Base-by-base conservation (phyloP, 2,329 filamentous ascomycete species). In the Pestalotiopsis sp. region DNA sequence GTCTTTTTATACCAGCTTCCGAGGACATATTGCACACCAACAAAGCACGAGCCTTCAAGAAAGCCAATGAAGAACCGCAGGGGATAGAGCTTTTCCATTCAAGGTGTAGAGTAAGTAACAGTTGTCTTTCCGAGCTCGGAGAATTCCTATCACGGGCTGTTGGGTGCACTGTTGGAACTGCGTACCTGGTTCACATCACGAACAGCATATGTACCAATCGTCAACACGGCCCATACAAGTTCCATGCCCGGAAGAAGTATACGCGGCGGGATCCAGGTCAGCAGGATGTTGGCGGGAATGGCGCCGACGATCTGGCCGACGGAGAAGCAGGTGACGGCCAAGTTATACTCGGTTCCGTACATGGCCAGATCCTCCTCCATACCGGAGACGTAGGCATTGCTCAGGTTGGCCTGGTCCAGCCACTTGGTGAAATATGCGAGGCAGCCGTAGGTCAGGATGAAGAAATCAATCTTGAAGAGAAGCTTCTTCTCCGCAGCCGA, bases 1-100 rank as follows among this genome's bases (percentile, higher is more conserved):
- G 82, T 80, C 17, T 84, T 82, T 0, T 85, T 90, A 72, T 91
- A 91, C 88, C 89, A 91, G 0, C 86, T 84, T 0, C 85, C 84
- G 0, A 87, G 77, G 63, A 87, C 83, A 66, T 86, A 87, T 64
- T 86, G 84, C 0, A 82, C 77, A 0, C 82, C 82, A 2, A 84
- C 82, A 66, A 86, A 87, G 1, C 82, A 84, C 2, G 78, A 81
- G 2, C 81, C 79, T 70, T 87, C 85, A 23, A 83, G 81, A 14
- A 86, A 79, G 1, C 82, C 85, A 65, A 78, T 74, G 70, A 81
- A 77, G 72, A 81, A 81, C 1, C 85, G 82, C 52, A 87, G 84
- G 0, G 81, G 68, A 57, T 73, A 73, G 4, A 74, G 57, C 70
- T 73, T 41, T 65, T 9, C 3, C 6, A 23, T 4, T 6, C 1